A percentile compares a stretch with the other conserved stretches of the same genome.
These are phyloP conservation scores for Hymenotorrendiella dingleyae DNA, from an alignment of 2,329 filamentous ascomycete species.

Conservation along the genomic window DNA sequence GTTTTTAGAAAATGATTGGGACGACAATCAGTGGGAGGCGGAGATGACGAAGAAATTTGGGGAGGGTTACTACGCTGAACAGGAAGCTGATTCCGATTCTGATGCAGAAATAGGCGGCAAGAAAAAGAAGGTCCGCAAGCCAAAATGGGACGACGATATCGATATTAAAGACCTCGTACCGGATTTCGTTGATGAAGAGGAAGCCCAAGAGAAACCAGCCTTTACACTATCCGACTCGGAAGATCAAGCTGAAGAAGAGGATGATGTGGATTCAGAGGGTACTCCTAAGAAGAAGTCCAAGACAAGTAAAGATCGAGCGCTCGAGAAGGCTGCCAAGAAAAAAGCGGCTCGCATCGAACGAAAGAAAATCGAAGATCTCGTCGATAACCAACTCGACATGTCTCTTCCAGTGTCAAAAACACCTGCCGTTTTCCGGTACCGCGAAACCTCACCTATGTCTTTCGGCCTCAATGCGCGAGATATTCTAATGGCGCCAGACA, in stretches of 20 bases:
- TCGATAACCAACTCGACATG: constrained; percentile 75
- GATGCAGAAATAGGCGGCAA: constrained; percentile 46
- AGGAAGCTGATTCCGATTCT: constrained; percentile 57
- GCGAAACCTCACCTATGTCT: constrained; percentile 82
- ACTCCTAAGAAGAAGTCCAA: constrained; percentile 46
- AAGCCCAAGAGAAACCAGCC: constrained; percentile 39
- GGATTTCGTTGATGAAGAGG: constrained; percentile 67
- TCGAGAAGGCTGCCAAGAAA: constrained; percentile 52
- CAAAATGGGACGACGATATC: constrained; percentile 93
- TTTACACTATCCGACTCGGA: constrained; percentile 52
- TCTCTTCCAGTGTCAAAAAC: constrained; percentile 56
- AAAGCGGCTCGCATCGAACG: constrained; percentile 75
- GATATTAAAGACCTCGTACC: constrained; percentile 90
- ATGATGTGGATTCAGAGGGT: constrained; percentile 19
- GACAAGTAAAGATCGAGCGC: constrained; percentile 54
- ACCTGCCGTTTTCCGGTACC: constrained; percentile 71
- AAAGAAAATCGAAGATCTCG: constrained; percentile 75
- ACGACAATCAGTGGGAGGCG: constrained; percentile 82
- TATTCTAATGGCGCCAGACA: constrained; percentile 84
- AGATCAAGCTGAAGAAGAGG: constrained; percentile 34
- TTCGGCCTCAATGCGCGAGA: constrained; percentile 88
- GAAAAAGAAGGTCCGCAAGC: constrained; percentile 68
- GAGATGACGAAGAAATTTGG: constrained; percentile 88
- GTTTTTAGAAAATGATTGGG: constrained; percentile 82
- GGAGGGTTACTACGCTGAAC: constrained; percentile 79